Evolutionary conservation across 2,329 filamentous ascomycete species (phyloP).

Genomic region (Endocalyx cinctus): DNA sequence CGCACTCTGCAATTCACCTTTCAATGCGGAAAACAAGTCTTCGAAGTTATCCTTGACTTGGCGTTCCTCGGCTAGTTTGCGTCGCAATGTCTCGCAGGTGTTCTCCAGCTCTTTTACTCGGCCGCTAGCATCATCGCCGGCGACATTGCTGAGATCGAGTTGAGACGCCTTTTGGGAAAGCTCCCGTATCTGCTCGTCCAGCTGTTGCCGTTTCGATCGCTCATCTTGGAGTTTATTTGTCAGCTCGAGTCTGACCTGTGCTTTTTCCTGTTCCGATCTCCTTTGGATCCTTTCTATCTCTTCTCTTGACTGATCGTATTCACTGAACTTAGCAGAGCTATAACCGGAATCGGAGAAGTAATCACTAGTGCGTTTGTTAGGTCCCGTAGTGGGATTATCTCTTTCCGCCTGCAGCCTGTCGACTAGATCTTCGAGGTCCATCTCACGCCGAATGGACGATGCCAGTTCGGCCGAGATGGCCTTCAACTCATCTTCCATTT

Average conservation of each 20-base stretch:
- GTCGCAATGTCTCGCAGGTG: constrained; percentile 75
- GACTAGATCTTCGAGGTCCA: constrained; percentile 92
- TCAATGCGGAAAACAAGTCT: constrained; percentile 79
- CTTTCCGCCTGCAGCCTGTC: constrained; percentile 81
- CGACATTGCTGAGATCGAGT: constrained; percentile 49
- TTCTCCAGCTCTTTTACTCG: constrained; percentile 74
- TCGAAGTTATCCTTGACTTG: constrained; percentile 90
- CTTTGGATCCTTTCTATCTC: constrained; percentile 81
- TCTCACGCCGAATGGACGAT: constrained; percentile 86
- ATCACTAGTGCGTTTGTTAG: constrained; percentile 77
- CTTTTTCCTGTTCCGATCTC: constrained; percentile 85
- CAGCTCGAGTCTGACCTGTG: constrained; percentile 77
- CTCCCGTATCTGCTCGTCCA: constrained; percentile 80
- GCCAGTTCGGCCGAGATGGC: constrained; percentile 92
- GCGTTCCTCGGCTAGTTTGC: constrained; percentile 78
- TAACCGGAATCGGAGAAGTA: constrained; percentile 97
- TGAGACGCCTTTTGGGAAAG: constrained; percentile 74
- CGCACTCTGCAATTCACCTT: constrained; percentile 74
- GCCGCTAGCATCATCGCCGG: constrained; percentile 50
- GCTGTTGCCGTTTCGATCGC: constrained; percentile 64
- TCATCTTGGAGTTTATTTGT: constrained; percentile 86
- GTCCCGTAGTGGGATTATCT: constrained; percentile 50
- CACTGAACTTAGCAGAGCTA: constrained; percentile 74
- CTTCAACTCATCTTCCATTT: constrained; percentile 90
- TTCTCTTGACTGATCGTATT: constrained; percentile 56